phyloP scores from a whole-genome alignment of 306 rosid genomes.

The Begonia masoniana region DNA sequence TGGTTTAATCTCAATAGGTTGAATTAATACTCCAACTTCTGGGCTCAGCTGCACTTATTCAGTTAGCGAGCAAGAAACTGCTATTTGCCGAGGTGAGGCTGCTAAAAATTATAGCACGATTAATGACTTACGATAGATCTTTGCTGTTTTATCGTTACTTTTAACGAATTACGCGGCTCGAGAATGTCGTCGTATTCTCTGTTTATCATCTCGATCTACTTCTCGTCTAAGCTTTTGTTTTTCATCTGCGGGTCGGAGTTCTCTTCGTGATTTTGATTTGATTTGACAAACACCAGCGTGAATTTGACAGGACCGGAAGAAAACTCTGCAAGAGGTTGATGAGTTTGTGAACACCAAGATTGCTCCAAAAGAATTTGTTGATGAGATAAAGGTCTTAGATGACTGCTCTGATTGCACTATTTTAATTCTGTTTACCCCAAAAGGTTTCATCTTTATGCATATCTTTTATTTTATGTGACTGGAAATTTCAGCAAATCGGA shows the following conservation, averaged over 20 bases:
- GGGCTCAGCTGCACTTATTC: slow-evolving; percentile 83
- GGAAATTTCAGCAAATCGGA: slow-evolving; percentile 63
- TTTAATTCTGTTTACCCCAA: neutral
- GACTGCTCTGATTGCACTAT: too few relatives aligned
- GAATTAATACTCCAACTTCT: slow-evolving; percentile 81
- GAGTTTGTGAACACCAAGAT: slow-evolving; percentile 78
- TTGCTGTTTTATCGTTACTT: neutral
- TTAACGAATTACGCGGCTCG: neutral
- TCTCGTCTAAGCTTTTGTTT: too few relatives aligned
- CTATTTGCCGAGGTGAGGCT: slow-evolving; percentile 72
- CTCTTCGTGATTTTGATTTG: neutral
- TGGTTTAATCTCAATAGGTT: slow-evolving; percentile 24
- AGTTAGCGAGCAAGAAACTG: slow-evolving; percentile 70
- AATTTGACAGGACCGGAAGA: slow-evolving; percentile 57
- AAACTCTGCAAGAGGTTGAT: slow-evolving; percentile 53
- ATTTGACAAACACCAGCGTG: neutral
- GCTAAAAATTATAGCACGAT: neutral
- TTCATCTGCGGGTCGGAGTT: neutral
- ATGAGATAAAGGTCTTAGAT: slow-evolving; percentile 47
- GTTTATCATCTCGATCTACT: neutral
- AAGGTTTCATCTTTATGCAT: slow-evolving; percentile 1
- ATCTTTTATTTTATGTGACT: slow-evolving; percentile 8
- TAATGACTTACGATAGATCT: neutral
- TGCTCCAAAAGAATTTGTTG: slow-evolving; percentile 76
- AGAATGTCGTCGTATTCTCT: neutral